Conservation (phyloP, 495 filamentous ascomycete species). For the Endocarpon pusillum region DNA sequence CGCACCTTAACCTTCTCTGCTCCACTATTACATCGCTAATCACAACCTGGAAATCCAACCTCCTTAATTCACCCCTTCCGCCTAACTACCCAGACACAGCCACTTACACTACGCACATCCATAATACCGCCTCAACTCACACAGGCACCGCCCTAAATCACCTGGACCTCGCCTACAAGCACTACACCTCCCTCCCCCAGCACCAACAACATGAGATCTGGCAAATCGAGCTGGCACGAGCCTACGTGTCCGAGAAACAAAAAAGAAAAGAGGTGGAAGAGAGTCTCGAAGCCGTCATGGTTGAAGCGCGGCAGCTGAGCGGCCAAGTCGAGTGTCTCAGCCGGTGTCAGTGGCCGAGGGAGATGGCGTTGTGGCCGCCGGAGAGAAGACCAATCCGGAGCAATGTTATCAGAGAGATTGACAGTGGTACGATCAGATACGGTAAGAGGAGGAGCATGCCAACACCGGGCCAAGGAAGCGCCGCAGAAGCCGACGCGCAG, state of each 20-base stretch:
- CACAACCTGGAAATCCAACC: slow-evolving; percentile 36
- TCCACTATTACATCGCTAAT: slow-evolving; percentile 48
- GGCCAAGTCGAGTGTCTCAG: slow-evolving; percentile 50
- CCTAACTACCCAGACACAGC: slow-evolving; percentile 9
- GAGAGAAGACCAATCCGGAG: slow-evolving; percentile 40
- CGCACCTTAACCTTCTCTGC: slow-evolving; percentile 50
- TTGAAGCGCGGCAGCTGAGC: slow-evolving; percentile 58
- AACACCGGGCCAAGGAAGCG: slow-evolving; percentile 15
- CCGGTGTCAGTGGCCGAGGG: slow-evolving; percentile 49
- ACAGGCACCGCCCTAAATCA: slow-evolving; percentile 33
- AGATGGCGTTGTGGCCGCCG: slow-evolving; percentile 50
- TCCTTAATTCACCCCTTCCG: slow-evolving; percentile 9
- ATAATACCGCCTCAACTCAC: slow-evolving; percentile 13
- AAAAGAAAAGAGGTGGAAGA: slow-evolving; percentile 44
- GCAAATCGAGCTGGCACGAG: slow-evolving; percentile 61
- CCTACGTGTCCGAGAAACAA: slow-evolving; percentile 49
- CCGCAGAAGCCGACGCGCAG: slow-evolving; percentile 8
- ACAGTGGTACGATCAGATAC: too few species aligned
- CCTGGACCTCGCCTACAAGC: slow-evolving; percentile 46
- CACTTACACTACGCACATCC: slow-evolving; percentile 12
- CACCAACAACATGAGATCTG: slow-evolving; percentile 46
- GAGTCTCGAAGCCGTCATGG: slow-evolving; percentile 41
- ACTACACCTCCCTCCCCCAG: slow-evolving; percentile 45
- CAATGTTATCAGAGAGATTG: slow-evolving; percentile 26
- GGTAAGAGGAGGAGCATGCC: slow-evolving; percentile 20